phyloP scores from a whole-genome alignment of 2,329 filamentous ascomycete species.

The Epichloe coenophiala region DNA sequence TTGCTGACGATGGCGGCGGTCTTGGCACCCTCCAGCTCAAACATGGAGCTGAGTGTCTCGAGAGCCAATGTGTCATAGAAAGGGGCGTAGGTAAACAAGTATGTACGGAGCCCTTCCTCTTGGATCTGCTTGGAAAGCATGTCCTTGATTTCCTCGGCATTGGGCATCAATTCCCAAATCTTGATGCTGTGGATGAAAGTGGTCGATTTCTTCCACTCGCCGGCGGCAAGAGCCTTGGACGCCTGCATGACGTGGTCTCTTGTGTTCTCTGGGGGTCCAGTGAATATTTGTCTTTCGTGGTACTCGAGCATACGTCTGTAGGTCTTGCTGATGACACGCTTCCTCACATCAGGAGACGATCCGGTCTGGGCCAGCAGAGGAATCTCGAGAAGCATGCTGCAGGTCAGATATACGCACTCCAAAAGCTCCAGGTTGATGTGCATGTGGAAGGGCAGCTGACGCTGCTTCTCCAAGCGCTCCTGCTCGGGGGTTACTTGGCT shows the following conservation, averaged over 20 bases:
- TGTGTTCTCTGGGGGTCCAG: slow-evolving; percentile 97
- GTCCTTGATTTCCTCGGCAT: slow-evolving; percentile 82
- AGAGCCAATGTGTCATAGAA: slow-evolving; percentile 96
- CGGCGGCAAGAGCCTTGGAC: slow-evolving; percentile 88
- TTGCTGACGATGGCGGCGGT: slow-evolving; percentile 92
- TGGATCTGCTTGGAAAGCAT: slow-evolving; percentile 98
- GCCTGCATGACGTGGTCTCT: slow-evolving; percentile 99
- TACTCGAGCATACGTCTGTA: slow-evolving; percentile 99
- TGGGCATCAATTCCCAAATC: slow-evolving; percentile 97
- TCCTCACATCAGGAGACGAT: slow-evolving; percentile 91
- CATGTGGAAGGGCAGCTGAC: slow-evolving; percentile 98
- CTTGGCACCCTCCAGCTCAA: slow-evolving; percentile 83
- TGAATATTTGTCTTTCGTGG: slow-evolving; percentile 98
- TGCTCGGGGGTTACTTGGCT: slow-evolving; percentile 90
- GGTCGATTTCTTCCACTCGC: slow-evolving; percentile 96
- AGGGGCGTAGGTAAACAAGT: slow-evolving; percentile 97
- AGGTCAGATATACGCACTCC: slow-evolving; percentile 96
- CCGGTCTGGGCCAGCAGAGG: slow-evolving; percentile 92
- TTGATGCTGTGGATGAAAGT: slow-evolving; percentile 95
- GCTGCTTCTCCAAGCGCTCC: slow-evolving; percentile 91
- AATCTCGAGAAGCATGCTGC: slow-evolving; percentile 98
- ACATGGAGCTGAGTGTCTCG: slow-evolving; percentile 78
- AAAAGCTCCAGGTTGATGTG: slow-evolving; percentile 98
- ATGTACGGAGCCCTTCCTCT: slow-evolving; percentile 93
- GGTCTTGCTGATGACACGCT: slow-evolving; percentile 97